Evolutionary conservation across 148 eudicot species (phyloP).

Genomic region (Vaccinium vitisidaea): DNA sequence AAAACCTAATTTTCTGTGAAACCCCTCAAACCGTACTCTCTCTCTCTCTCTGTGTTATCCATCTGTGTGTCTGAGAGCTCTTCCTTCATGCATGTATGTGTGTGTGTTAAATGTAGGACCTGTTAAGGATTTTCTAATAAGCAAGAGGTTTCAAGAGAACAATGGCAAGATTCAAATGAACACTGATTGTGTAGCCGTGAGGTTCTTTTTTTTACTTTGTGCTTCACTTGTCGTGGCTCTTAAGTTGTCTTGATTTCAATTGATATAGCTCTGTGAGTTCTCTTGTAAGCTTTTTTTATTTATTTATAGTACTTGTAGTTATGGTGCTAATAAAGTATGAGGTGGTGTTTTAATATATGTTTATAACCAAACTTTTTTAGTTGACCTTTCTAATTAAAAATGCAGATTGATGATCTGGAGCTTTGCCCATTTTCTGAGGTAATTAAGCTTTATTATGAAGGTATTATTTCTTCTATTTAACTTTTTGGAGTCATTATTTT

Average conservation of each 20-base stretch:
- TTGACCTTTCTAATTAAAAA: not conserved
- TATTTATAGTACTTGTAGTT: too few relatives aligned
- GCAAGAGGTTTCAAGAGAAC: constrained; percentile 58
- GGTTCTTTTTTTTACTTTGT: constrained; percentile 27
- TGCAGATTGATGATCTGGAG: constrained; percentile 83
- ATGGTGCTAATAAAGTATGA: not conserved
- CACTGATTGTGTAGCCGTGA: constrained; percentile 41
- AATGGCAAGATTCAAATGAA: constrained; percentile 28
- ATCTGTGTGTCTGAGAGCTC: too few relatives aligned
- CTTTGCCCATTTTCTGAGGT: constrained; percentile 81
- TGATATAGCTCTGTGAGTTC: too few relatives aligned
- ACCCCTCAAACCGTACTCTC: too few relatives aligned
- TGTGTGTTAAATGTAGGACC: too few relatives aligned
- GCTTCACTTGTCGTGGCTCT: not conserved
- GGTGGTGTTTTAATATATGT: not conserved
- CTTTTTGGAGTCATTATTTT: not conserved
- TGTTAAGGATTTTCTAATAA: too few relatives aligned
- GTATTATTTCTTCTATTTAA: not conserved
- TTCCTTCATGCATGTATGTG: too few relatives aligned
- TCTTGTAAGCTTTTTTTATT: too few relatives aligned
- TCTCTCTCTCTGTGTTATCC: too few relatives aligned
- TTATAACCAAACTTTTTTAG: not conserved
- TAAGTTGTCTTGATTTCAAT: not conserved
- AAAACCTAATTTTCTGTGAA: too few relatives aligned
- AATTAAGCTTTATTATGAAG: constrained; percentile 3